Percentiles rank a stretch among this genome's conserved stretches.
Evolutionary conservation across 345 rosid species (phyloP).

Genomic region (Heritiera fomes): DNA sequence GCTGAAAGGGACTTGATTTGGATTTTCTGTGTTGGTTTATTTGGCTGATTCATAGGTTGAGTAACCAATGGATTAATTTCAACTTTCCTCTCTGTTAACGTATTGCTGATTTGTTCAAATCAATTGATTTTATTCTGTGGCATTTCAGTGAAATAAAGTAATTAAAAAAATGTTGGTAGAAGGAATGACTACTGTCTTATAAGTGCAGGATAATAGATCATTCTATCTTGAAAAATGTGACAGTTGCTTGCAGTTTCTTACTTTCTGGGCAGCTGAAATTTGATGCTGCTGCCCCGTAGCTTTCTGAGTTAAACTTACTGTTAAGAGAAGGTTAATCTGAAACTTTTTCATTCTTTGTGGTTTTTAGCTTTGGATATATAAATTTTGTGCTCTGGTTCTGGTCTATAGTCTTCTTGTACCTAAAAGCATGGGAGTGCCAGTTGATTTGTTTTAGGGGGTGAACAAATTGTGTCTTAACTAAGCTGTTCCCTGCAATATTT

Average conservation of each 20-base stretch:
- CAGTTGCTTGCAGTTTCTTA: neutral
- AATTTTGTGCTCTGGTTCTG: neutral
- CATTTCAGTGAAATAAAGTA: neutral
- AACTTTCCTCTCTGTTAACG: neutral
- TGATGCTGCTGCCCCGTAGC: neutral
- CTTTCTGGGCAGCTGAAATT: neutral
- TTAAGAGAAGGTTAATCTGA: neutral
- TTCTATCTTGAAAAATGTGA: constrained; percentile 1
- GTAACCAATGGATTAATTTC: neutral
- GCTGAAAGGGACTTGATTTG: neutral
- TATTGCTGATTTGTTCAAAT: neutral
- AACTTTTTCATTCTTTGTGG: neutral
- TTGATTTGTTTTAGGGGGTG: neutral
- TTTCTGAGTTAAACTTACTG: neutral
- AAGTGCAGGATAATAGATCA: neutral
- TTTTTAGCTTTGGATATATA: neutral
- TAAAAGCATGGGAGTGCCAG: neutral
- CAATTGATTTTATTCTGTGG: neutral
- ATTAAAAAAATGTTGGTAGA: neutral
- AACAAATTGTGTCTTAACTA: neutral
- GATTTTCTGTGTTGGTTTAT: neutral
- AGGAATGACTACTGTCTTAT: neutral
- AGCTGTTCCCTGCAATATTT: neutral
- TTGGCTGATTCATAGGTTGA: neutral
- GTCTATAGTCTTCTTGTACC: neutral